Evolutionary conservation across 73 alveolate genomes (phyloP).

Genomic region (Stentor roeselii): DNA sequence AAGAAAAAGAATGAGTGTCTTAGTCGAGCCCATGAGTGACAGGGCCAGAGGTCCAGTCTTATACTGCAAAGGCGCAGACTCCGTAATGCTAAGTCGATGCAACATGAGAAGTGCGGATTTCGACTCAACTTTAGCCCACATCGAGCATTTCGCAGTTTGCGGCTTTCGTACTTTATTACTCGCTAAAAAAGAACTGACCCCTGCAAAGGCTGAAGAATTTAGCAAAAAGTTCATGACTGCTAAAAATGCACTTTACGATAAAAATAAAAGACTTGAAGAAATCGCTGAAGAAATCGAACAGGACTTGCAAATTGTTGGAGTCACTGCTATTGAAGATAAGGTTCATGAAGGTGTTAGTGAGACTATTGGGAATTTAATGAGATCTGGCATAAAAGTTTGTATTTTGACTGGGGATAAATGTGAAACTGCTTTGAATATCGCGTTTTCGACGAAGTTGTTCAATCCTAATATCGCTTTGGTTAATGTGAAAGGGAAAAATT

Average conservation of each 20-base stretch:
- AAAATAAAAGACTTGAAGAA: conserved; percentile 38
- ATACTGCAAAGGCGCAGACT: conserved; percentile 78
- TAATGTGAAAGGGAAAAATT: not conserved
- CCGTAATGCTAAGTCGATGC: conserved; percentile 44
- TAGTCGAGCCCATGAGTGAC: conserved; percentile 40
- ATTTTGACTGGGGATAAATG: conserved; percentile 86
- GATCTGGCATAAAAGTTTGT: conserved; percentile 85
- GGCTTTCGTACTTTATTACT: conserved; percentile 55
- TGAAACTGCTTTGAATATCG: conserved; percentile 86
- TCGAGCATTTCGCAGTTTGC: conserved; percentile 34
- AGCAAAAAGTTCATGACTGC: conserved; percentile 25
- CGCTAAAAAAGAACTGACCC: conserved; percentile 32
- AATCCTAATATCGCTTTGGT: not conserved
- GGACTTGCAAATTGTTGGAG: conserved; percentile 64
- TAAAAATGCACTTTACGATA: conserved; percentile 13
- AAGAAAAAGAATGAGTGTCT: conserved; percentile 89
- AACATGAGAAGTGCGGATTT: not conserved
- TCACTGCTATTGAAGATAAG: conserved; percentile 79
- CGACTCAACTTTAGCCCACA: not conserved
- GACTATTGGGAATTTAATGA: conserved; percentile 46
- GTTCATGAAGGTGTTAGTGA: conserved; percentile 72
- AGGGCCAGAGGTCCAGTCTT: conserved; percentile 21
- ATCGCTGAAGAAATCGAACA: conserved; percentile 63
- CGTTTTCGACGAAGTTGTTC: conserved; percentile 70
- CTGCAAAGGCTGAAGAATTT: conserved; percentile 30